A percentile compares a stretch with the other conserved stretches of the same genome.
Evolutionary conservation across 2,329 filamentous ascomycete species (phyloP).

Genomic region (Calonectria pauciramosa): DNA sequence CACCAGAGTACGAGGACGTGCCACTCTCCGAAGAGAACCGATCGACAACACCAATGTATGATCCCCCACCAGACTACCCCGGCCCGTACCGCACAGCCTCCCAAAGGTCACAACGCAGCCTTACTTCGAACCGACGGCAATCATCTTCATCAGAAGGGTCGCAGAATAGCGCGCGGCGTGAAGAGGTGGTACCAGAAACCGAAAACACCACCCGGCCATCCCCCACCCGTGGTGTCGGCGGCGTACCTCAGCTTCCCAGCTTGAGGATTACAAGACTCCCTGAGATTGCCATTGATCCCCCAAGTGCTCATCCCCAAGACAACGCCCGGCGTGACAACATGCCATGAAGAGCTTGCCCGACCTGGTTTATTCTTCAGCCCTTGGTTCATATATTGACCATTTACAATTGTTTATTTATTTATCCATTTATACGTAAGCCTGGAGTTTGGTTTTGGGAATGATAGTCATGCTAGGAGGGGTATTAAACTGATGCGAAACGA

Average conservation of each 20-base stretch:
- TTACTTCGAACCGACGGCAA: not conserved
- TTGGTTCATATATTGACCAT: conserved; percentile 9
- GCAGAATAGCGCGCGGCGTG: conserved; percentile 30
- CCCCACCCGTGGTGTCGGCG: conserved; percentile 52
- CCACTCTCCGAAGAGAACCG: conserved; percentile 57
- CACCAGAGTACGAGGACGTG: conserved; percentile 69
- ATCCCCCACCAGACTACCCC: conserved; percentile 67
- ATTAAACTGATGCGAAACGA: conserved; percentile 11
- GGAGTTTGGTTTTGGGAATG: conserved; percentile 42
- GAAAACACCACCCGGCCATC: conserved; percentile 11
- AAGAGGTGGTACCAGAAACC: conserved; percentile 28
- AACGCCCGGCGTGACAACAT: conserved; percentile 28
- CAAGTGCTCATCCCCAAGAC: conserved; percentile 47
- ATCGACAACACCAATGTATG: conserved; percentile 58
- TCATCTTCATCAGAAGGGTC: conserved; percentile 24
- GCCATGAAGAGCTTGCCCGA: conserved; percentile 22
- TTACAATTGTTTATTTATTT: conserved; percentile 23
- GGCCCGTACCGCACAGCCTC: conserved; percentile 52
- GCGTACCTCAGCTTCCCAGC: conserved; percentile 65
- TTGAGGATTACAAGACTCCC: conserved; percentile 65
- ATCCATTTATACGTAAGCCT: conserved; percentile 38
- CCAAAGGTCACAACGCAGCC: conserved; percentile 34
- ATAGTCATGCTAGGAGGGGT: conserved; percentile 20
- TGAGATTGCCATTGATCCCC: conserved; percentile 72
- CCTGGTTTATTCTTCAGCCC: not conserved